phyloP scores from a whole-genome alignment of 768 basidiomycete genomes.

The Xanthoconium purpureum region DNA sequence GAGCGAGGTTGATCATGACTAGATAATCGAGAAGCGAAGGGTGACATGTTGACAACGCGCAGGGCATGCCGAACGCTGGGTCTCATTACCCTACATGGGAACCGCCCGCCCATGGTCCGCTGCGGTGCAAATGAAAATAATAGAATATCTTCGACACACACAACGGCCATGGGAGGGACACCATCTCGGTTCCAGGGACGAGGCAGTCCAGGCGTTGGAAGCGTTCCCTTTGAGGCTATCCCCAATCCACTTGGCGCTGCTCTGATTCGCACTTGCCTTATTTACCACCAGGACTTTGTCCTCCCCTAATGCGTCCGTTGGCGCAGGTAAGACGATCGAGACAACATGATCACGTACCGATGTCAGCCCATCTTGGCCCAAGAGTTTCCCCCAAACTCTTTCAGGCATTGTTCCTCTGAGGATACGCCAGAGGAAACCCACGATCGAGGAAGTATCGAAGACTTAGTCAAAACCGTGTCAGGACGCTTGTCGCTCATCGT shows the following conservation, averaged over 20 bases:
- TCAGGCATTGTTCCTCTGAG: constrained; percentile 1
- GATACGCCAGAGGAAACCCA: not conserved
- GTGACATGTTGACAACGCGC: not conserved
- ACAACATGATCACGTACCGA: constrained; percentile 5
- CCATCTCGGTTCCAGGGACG: not conserved
- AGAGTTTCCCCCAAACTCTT: not conserved
- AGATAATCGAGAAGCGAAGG: constrained; percentile 57
- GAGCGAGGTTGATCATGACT: constrained; percentile 98
- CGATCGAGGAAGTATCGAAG: not conserved
- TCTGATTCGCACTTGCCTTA: constrained; percentile 2
- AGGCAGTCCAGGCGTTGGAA: not conserved
- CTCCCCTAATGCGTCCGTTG: not conserved
- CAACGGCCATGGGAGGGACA: not conserved
- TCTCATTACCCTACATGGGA: not conserved
- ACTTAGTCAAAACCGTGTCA: not conserved
- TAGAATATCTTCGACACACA: not conserved
- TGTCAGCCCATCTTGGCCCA: not conserved
- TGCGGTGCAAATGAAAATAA: not conserved
- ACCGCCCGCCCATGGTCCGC: not conserved
- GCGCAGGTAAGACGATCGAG: not conserved
- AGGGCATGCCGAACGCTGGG: not conserved
- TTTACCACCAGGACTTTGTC: not conserved
- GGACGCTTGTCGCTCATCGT: not conserved
- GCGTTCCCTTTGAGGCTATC: not conserved
- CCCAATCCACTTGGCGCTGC: not conserved